These are phyloP conservation scores for Chaetoscypha palmicola DNA, from an alignment of 2,329 filamentous ascomycete species.

Conservation along the genomic window DNA sequence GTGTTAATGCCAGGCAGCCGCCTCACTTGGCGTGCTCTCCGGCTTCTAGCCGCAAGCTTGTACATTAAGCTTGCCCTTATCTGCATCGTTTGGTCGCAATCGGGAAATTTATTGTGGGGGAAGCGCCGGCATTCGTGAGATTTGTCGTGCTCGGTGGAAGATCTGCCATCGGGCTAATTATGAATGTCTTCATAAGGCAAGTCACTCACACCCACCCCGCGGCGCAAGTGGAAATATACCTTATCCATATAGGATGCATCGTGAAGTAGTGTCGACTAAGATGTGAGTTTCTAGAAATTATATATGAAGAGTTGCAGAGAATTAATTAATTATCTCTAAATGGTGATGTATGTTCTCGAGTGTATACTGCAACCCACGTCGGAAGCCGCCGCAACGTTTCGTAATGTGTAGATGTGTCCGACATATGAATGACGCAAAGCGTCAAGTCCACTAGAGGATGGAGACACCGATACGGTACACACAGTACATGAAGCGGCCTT, in stretches of 20 bases:
- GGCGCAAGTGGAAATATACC: not conserved
- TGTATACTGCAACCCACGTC: too few relatives aligned
- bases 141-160: conserved; percentile 6
- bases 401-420: too few relatives aligned
- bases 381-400: too few relatives aligned
- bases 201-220: not conserved
- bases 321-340: too few relatives aligned
- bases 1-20: conserved; percentile 4
- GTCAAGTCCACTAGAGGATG: too few relatives aligned
- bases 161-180: conserved; percentile 7
- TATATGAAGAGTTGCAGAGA: too few relatives aligned
- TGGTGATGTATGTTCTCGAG: too few relatives aligned
- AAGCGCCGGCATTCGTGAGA: conserved; percentile 5
- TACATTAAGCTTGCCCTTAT: conserved; percentile 8
- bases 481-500: too few relatives aligned
- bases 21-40: conserved; percentile 4
- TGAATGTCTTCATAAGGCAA: conserved; percentile 8
- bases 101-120: not conserved
- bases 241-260: not conserved
- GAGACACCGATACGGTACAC: too few relatives aligned
- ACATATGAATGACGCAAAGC: too few relatives aligned
- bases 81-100: conserved; percentile 3
- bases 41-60: conserved; percentile 1
- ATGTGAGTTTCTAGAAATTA: not conserved
- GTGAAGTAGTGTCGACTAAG: too few relatives aligned